Conservation (phyloP, 2,329 filamentous ascomycete species). For the Dryadomyces sulphureus region DNA sequence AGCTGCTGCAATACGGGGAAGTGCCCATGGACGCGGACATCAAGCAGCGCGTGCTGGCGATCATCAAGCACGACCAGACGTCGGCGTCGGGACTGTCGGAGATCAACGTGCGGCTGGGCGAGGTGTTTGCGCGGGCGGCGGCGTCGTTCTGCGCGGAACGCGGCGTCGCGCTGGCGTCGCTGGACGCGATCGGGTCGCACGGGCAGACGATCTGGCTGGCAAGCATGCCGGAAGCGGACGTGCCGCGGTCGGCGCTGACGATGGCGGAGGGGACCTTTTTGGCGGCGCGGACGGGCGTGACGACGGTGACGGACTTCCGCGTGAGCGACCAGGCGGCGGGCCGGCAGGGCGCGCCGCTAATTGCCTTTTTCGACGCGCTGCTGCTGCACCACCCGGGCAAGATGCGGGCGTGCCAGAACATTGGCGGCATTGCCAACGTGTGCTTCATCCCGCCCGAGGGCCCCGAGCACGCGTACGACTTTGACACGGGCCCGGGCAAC, state of each 20-base stretch:
- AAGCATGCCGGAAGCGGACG: slow-evolving; percentile 32
- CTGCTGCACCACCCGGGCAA: slow-evolving; percentile 41
- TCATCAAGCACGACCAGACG: slow-evolving; percentile 38
- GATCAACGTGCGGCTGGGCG: slow-evolving; percentile 41
- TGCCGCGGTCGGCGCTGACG: slow-evolving; percentile 32
- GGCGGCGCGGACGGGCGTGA: slow-evolving; percentile 39
- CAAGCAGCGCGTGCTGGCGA: slow-evolving; percentile 40
- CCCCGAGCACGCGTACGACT: slow-evolving; percentile 27
- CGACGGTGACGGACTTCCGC: slow-evolving; percentile 42
- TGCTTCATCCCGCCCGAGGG: slow-evolving; percentile 40
- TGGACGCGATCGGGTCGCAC: slow-evolving; percentile 42
- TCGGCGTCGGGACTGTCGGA: slow-evolving; percentile 38
- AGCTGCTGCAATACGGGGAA: slow-evolving; percentile 41
- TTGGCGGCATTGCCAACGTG: slow-evolving; percentile 45
- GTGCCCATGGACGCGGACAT: slow-evolving; percentile 35
- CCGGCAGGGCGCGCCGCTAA: slow-evolving; percentile 38
- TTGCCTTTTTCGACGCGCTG: slow-evolving; percentile 41
- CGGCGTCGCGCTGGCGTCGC: slow-evolving; percentile 24
- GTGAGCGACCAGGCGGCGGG: slow-evolving; percentile 41
- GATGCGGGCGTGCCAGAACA: slow-evolving; percentile 44
- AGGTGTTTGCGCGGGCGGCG: slow-evolving; percentile 38
- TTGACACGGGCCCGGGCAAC: slow-evolving; percentile 42
- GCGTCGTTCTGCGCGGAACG: slow-evolving; percentile 31
- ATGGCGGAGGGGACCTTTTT: slow-evolving; percentile 44
- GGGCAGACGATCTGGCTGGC: slow-evolving; percentile 44